Evolutionary conservation across 2,329 filamentous ascomycete genomes (phyloP), one percentile per base, ranked within the genome.

Genomic region (Pezicula neosporulosa): DNA sequence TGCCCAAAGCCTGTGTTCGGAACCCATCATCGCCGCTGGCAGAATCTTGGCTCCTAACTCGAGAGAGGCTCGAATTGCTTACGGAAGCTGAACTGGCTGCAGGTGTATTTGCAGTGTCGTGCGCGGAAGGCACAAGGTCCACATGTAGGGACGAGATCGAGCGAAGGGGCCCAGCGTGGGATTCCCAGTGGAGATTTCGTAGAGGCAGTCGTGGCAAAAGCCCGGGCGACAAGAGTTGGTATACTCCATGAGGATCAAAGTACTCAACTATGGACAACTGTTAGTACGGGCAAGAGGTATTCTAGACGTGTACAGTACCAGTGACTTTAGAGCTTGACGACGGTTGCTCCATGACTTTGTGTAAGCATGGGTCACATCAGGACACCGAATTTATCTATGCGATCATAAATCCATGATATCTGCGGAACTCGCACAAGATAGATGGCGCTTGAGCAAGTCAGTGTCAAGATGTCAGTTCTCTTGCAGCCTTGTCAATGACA

Each of bases 141-240:
- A 97, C 83, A 65, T 97, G 90, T 38, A 99, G 82, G 12, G 90
- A 92, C 64, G 91, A 87, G 68, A 99, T 99, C 13, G 94, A 97
- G 59, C 94, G 87, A 35, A 97, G 75, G 2, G 94, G 94, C 1
- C 94, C 87, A 27, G 87, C 87, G 55, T 95, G 90, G 13, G 94
- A 96, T 69, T 97, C 95, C 94, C 94, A 99, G 66, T 97, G 90
- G 43, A 99, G 83, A 64, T 97, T 95, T 57, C 86, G 87, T 36
- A 99, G 78, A 33, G 94, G 94, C 0, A 97, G 78, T 49, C 89
- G 87, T 39, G 87, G 78, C 38, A 88, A 77, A 52, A 99, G 77
- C 52, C 92, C 85, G 3, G 89, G 83, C 10, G 87, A 86, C 41
- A 97, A 76, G 48, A 93, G 80, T 53, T 89, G 85, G 72, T 93